A percentile compares a stretch with the other conserved stretches of the same genome.
Conservation (phyloP, 2,329 filamentous ascomycete species). For the Xylaria digitata region DNA sequence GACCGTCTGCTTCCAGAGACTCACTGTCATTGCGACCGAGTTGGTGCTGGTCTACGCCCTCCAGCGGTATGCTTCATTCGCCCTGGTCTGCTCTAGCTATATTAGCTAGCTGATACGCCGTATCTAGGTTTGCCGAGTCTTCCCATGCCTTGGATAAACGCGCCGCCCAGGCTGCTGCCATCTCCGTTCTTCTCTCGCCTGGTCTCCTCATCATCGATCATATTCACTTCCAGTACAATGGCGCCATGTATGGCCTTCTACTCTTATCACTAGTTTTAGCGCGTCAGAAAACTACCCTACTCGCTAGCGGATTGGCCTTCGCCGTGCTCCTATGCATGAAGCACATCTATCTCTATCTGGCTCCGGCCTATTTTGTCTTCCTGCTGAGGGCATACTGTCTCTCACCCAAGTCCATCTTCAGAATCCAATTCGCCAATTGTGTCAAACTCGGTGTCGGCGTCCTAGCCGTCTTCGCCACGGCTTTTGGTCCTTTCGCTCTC, state of each 20-base stretch:
- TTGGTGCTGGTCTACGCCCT: slow-evolving; percentile 85
- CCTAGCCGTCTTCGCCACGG: slow-evolving; percentile 75
- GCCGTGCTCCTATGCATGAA: slow-evolving; percentile 91
- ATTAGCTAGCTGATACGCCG: slow-evolving; percentile 31
- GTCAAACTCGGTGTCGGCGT: slow-evolving; percentile 85
- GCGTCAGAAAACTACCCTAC: slow-evolving; percentile 76
- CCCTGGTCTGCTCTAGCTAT: slow-evolving; percentile 16
- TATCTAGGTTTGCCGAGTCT: slow-evolving; percentile 76
- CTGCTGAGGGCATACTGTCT: slow-evolving; percentile 91
- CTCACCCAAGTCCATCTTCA: slow-evolving; percentile 78
- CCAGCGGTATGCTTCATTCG: slow-evolving; percentile 66
- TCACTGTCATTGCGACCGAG: slow-evolving; percentile 88
- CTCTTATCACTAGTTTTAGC: slow-evolving; percentile 88
- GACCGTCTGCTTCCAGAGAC: slow-evolving; percentile 91
- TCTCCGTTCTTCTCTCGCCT: slow-evolving; percentile 91
- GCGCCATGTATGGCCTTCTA: slow-evolving; percentile 91
- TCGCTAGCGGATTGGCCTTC: slow-evolving; percentile 85
- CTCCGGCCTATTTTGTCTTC: slow-evolving; percentile 94
- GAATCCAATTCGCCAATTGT: slow-evolving; percentile 80
- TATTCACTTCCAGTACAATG: slow-evolving; percentile 98
- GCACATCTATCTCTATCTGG: slow-evolving; percentile 97
- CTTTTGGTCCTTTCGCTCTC: slow-evolving; percentile 88
- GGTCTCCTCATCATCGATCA: slow-evolving; percentile 97
- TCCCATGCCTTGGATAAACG: slow-evolving; percentile 73
- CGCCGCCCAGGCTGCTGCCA: slow-evolving; percentile 83